Evolutionary conservation across 2,329 filamentous ascomycete species (phyloP).

Genomic region (Neofusicoccum laricinum): DNA sequence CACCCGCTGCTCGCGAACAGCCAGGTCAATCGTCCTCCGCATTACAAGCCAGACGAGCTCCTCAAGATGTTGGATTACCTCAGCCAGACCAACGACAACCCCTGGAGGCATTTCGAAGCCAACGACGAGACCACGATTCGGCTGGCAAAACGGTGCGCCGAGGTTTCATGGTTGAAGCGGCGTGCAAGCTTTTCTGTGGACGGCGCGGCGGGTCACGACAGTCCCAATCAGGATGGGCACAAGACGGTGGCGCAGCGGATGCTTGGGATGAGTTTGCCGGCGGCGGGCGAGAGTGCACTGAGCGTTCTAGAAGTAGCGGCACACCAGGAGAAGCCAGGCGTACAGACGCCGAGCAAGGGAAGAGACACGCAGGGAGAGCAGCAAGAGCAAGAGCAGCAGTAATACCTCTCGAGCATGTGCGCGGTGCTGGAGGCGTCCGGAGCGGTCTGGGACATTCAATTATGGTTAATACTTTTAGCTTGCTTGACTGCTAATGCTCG

Average conservation of each 20-base stretch:
- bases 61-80: constrained; percentile 72
- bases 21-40: constrained; percentile 78
- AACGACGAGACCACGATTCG: constrained; percentile 77
- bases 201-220: not conserved
- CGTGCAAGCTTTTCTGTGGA: constrained; percentile 3
- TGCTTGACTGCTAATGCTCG: not conserved
- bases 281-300: constrained; percentile 34
- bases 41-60: constrained; percentile 90
- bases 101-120: constrained; percentile 65
- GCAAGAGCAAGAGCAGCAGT: not conserved
- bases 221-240: constrained; percentile 28
- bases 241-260: constrained; percentile 37
- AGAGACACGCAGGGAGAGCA: not conserved
- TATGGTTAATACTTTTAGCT: not conserved
- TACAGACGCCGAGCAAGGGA: constrained; percentile 37
- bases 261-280: constrained; percentile 38
- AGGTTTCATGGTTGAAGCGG: constrained; percentile 65
- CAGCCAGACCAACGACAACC: constrained; percentile 51
- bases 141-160: constrained; percentile 70
- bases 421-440: constrained; percentile 6
- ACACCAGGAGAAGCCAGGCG: constrained; percentile 40
- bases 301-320: constrained; percentile 39
- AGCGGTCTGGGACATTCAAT: not conserved
- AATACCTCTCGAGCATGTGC: not conserved
- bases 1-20: constrained; percentile 89